phyloP scores from a whole-genome alignment of 2,329 filamentous ascomycete species.

The Lecanoromycetidae sp. region DNA sequence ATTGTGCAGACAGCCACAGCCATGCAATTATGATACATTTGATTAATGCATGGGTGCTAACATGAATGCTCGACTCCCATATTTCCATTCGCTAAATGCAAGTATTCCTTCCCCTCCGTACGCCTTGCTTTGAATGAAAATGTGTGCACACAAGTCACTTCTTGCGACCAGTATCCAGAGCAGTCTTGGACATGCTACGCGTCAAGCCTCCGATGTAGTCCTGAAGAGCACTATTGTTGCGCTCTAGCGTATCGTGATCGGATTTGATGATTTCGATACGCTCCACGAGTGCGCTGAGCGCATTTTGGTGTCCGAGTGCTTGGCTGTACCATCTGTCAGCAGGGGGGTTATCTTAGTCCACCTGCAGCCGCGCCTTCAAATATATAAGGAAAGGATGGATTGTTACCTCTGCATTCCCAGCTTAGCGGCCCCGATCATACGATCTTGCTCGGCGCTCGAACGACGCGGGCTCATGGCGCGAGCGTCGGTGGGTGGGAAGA shows the following conservation, averaged over 20 bases:
- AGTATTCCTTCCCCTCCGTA: background rate
- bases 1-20: too few relatives aligned
- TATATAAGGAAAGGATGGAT: slow-evolving; percentile 24
- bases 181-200: slow-evolving; percentile 51
- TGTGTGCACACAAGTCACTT: slow-evolving; percentile 22
- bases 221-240: slow-evolving; percentile 91
- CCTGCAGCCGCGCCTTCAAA: too few relatives aligned
- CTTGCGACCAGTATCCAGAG: slow-evolving; percentile 42
- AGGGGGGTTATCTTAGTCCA: background rate
- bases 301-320: slow-evolving; percentile 77
- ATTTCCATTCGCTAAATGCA: background rate
- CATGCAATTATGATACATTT: background rate
- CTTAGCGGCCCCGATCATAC: slow-evolving; percentile 70
- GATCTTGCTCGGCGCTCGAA: slow-evolving; percentile 82
- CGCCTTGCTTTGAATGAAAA: background rate
- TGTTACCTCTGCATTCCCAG: slow-evolving; percentile 50
- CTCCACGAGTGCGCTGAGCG: slow-evolving; percentile 77
- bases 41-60: background rate
- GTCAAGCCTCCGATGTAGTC: slow-evolving; percentile 97
- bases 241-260: slow-evolving; percentile 93
- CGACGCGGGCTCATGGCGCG: slow-evolving; percentile 87
- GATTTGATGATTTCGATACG: slow-evolving; percentile 88
- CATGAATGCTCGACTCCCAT: too few relatives aligned
- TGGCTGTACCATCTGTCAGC: slow-evolving; percentile 45
- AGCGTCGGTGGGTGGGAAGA: slow-evolving; percentile 77